These are phyloP conservation scores for Yamadazyma ubonensis DNA, from an alignment of 805 yeast species.

Conservation along the genomic window DNA sequence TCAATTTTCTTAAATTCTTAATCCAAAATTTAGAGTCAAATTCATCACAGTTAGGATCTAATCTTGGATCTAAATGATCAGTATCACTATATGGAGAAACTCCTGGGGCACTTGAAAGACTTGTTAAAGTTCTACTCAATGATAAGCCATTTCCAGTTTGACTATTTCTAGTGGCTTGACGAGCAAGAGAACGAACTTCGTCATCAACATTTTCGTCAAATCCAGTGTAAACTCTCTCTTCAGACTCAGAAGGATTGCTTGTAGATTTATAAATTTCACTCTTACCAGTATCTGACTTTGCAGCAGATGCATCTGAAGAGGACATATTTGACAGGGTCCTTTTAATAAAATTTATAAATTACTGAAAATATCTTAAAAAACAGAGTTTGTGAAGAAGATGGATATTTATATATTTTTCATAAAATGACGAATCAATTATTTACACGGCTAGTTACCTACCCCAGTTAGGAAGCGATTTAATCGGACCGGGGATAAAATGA, in stretches of 20 bases:
- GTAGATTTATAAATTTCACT: neutral
- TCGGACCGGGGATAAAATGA: too few relatives aligned
- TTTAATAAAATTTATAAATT: too few relatives aligned
- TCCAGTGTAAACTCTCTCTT: constrained; percentile 24
- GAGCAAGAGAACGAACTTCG: constrained; percentile 41
- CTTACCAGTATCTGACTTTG: constrained; percentile 4
- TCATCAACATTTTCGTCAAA: constrained; percentile 32
- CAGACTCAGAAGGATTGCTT: neutral
- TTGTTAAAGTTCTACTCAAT: constrained; percentile 32
- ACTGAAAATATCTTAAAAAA: too few relatives aligned
- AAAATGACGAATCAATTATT: too few relatives aligned
- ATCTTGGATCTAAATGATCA: constrained; percentile 15
- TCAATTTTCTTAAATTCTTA: constrained; percentile 56
- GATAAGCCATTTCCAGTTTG: neutral
- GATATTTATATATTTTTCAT: neutral
- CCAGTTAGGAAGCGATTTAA: too few relatives aligned
- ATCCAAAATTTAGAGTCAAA: constrained; percentile 68
- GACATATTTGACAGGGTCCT: neutral
- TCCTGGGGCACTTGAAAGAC: constrained; percentile 56
- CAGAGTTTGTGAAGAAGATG: neutral
- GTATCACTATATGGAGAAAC: constrained; percentile 33
- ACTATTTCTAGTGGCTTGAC: constrained; percentile 5
- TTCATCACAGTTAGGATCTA: constrained; percentile 59
- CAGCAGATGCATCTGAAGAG: constrained; percentile 4
- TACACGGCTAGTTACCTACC: too few relatives aligned